Evolutionary conservation across 352 stramenopile species (phyloP).

Genomic region (Globisporangium lucens): DNA sequence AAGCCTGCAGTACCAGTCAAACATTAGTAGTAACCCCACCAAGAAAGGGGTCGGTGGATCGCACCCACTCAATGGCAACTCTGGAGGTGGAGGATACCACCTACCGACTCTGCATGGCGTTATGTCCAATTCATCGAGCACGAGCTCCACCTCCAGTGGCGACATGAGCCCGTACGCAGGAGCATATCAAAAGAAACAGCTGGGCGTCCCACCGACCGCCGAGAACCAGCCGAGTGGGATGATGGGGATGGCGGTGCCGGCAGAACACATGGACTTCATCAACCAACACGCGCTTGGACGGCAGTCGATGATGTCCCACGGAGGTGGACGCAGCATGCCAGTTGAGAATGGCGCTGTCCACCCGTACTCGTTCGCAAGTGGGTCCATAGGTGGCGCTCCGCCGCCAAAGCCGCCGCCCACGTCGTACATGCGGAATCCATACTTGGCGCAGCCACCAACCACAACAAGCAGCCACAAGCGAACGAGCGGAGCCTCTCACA

Average conservation of each 20-base stretch:
- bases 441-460: conserved; percentile 15
- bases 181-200: conserved; percentile 19
- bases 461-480: conserved; percentile 27
- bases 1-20: conserved; percentile 5
- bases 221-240: conserved; percentile 27
- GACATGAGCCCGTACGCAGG: conserved; percentile 17
- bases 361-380: conserved; percentile 28
- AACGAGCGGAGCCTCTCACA: conserved; percentile 11
- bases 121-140: conserved; percentile 10
- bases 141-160: neutral
- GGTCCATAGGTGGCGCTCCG: conserved; percentile 5
- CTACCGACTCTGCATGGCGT: conserved; percentile 13
- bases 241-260: conserved; percentile 21
- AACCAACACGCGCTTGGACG: conserved; percentile 30
- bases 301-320: conserved; percentile 59
- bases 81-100: conserved; percentile 11
- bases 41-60: neutral
- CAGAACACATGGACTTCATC: conserved; percentile 41
- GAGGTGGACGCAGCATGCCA: conserved; percentile 21
- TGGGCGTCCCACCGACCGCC: conserved; percentile 28
- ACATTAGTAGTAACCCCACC: neutral
- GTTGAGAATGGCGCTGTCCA: conserved; percentile 11
- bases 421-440: conserved; percentile 49
- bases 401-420: conserved; percentile 46
- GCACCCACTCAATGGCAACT: neutral